These are phyloP conservation scores for Mortierella alpina DNA, from an alignment of 192 early-diverging fungal genomes.

Conservation along the genomic window DNA sequence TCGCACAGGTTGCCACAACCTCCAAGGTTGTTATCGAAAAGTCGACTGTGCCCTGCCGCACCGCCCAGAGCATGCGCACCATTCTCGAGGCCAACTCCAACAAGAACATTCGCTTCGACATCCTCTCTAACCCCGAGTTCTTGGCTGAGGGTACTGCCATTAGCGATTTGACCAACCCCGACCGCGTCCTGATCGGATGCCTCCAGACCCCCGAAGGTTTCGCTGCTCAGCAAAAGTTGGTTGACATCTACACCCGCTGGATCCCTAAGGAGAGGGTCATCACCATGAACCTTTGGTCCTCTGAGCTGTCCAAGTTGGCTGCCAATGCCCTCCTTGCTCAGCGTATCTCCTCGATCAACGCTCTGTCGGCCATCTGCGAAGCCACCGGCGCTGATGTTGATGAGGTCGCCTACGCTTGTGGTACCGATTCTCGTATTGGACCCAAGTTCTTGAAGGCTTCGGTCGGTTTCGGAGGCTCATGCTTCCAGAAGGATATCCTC, in stretches of 20 bases:
- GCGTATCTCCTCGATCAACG: constrained; percentile 92
- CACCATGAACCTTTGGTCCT: constrained; percentile 94
- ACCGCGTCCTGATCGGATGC: constrained; percentile 91
- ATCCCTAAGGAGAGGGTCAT: constrained; percentile 86
- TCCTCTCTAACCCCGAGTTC: constrained; percentile 96
- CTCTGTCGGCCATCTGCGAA: constrained; percentile 92
- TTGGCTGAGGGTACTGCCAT: constrained; percentile 94
- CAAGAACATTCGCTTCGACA: constrained; percentile 78
- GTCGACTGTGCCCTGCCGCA: constrained; percentile 94
- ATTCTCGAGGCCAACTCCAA: constrained; percentile 85
- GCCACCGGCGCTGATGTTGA: constrained; percentile 90
- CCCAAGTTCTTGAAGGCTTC: constrained; percentile 90
- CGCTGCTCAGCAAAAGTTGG: constrained; percentile 81
- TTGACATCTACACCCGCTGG: constrained; percentile 87
- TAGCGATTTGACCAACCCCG: constrained; percentile 83
- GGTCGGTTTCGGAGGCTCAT: constrained; percentile 94
- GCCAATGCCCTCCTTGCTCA: constrained; percentile 95
- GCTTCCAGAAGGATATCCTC: constrained; percentile 95
- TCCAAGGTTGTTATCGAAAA: constrained; percentile 95
- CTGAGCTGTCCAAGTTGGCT: constrained; percentile 93
- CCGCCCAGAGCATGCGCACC: constrained; percentile 84
- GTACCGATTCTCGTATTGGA: constrained; percentile 87
- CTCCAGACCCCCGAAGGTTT: constrained; percentile 75
- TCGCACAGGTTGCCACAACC: constrained; percentile 81
- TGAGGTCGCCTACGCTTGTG: constrained; percentile 92